Percentiles rank a stretch among this genome's conserved stretches.
phyloP scores from a whole-genome alignment of 2,329 filamentous ascomycete species.

The Alternaria dauci region DNA sequence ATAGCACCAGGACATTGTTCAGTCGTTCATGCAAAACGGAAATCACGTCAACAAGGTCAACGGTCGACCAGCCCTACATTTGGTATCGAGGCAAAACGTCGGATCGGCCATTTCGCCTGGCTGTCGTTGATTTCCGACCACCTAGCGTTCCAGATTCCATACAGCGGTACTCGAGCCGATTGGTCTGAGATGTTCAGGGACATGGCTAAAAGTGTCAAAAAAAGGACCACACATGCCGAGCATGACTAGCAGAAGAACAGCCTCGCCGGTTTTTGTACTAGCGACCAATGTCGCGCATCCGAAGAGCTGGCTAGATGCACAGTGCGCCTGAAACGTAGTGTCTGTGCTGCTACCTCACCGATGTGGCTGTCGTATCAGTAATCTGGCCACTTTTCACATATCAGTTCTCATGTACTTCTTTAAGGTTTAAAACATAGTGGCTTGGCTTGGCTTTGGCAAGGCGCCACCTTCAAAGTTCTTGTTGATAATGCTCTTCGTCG shows the following conservation, averaged over 20 bases:
- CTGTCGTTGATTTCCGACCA: neutral
- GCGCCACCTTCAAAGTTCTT: neutral
- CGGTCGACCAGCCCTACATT: neutral
- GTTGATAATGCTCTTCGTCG: neutral
- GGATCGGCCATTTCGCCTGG: neutral
- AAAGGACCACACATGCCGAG: neutral
- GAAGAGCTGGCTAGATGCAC: neutral
- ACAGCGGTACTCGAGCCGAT: neutral
- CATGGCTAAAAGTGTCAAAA: neutral
- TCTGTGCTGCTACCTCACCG: conserved; percentile 3
- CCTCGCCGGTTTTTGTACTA: neutral
- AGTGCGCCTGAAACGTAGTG: neutral
- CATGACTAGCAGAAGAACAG: conserved; percentile 1
- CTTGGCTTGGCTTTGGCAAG: neutral
- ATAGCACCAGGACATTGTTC: neutral
- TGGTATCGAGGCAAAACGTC: neutral
- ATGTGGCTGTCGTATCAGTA: neutral
- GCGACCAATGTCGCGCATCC: neutral
- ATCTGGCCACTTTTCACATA: neutral
- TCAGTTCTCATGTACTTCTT: neutral
- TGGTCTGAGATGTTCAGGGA: neutral
- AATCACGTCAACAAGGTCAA: neutral
- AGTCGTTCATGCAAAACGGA: neutral
- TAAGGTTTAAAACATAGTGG: neutral
- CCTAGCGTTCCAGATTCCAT: neutral